Evolutionary conservation across 2,329 filamentous ascomycete genomes (phyloP).

Genomic region (Alternaria infectoria): DNA sequence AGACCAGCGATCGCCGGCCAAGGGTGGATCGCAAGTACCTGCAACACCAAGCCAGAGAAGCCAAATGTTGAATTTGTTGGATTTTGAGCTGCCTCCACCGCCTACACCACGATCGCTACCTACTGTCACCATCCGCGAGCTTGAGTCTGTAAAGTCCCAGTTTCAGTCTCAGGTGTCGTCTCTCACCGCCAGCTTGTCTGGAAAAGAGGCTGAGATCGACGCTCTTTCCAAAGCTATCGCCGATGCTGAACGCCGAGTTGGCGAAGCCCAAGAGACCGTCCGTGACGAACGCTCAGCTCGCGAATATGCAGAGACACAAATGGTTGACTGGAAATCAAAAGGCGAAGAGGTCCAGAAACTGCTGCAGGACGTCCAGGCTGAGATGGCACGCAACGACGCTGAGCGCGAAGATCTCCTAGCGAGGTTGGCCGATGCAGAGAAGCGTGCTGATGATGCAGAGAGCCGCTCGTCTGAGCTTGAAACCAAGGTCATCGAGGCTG

Average conservation of each 20-base stretch:
- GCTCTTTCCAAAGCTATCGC: slow-evolving; percentile 86
- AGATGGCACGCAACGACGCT: slow-evolving; percentile 77
- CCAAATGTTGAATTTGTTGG: slow-evolving; percentile 58
- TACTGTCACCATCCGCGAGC: slow-evolving; percentile 86
- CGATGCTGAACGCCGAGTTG: slow-evolving; percentile 91
- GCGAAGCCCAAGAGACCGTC: slow-evolving; percentile 81
- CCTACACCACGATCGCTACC: slow-evolving; percentile 92
- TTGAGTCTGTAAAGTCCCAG: slow-evolving; percentile 88
- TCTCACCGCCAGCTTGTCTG: slow-evolving; percentile 88
- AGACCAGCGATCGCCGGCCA: slow-evolving; percentile 42
- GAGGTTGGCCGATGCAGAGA: slow-evolving; percentile 76
- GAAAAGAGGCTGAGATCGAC: slow-evolving; percentile 89
- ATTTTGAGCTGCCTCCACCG: slow-evolving; percentile 92
- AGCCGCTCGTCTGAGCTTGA: slow-evolving; percentile 75
- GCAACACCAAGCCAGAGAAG: slow-evolving; percentile 41
- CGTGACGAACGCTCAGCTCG: slow-evolving; percentile 75
- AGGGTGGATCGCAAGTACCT: slow-evolving; percentile 34
- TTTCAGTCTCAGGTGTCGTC: slow-evolving; percentile 93
- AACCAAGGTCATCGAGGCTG: slow-evolving; percentile 53
- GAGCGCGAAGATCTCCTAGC: slow-evolving; percentile 80
- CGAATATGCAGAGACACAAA: slow-evolving; percentile 76
- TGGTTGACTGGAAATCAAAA: slow-evolving; percentile 81
- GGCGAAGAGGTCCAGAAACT: slow-evolving; percentile 86
- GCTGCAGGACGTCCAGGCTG: slow-evolving; percentile 78
- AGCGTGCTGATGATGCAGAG: slow-evolving; percentile 75